phyloP scores from a whole-genome alignment of 306 rosid genomes.

The Dryas alaskensis region DNA sequence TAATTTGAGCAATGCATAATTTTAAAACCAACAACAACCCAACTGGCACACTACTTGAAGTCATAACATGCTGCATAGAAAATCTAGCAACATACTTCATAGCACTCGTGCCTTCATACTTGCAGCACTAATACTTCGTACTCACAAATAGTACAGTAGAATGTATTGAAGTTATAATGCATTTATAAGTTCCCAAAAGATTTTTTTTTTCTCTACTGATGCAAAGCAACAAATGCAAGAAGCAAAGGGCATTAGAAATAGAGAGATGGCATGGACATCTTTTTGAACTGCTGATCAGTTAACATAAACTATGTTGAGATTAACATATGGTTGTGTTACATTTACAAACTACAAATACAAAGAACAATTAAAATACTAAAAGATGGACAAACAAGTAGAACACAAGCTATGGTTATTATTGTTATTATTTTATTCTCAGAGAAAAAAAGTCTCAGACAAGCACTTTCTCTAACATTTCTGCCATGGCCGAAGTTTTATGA shows the following conservation, averaged over 20 bases:
- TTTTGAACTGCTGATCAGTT: neutral
- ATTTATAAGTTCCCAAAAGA: too few relatives aligned
- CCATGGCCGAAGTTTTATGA: slow-evolving; percentile 15
- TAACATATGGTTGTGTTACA: neutral
- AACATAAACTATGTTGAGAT: neutral
- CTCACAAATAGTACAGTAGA: neutral
- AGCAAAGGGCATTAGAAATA: neutral
- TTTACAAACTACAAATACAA: neutral
- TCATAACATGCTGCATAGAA: neutral
- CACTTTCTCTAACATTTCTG: slow-evolving; percentile 2
- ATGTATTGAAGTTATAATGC: neutral
- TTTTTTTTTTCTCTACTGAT: neutral
- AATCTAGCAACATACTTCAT: neutral
- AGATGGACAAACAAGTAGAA: neutral
- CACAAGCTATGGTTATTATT: slow-evolving; percentile 6
- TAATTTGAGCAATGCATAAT: neutral
- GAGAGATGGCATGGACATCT: neutral
- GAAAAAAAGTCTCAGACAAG: slow-evolving; percentile 20
- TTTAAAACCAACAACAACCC: neutral
- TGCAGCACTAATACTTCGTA: neutral
- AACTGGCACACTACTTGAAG: neutral
- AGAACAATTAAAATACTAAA: neutral
- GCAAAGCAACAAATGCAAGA: neutral
- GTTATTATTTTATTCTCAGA: neutral
- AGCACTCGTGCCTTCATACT: neutral